Conservation (phyloP, 83 land plant species). For the Thuja plicata region DNA sequence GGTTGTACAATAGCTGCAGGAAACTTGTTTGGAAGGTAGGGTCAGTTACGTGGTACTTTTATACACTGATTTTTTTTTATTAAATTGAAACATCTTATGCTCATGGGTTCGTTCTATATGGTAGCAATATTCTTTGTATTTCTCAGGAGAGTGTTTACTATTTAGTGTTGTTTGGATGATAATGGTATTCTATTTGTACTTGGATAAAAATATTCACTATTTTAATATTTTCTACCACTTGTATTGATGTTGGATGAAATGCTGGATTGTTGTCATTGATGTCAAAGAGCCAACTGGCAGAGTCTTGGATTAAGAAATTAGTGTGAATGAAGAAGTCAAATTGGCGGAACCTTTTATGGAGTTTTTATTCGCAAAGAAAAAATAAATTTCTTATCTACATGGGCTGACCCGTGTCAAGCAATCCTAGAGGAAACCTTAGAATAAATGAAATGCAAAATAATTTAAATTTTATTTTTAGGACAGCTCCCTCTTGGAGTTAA, state of each 20-base stretch:
- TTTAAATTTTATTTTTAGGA: no score
- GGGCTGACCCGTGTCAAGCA: no score
- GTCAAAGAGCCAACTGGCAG: no score
- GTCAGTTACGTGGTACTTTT: background rate
- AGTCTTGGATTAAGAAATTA: no score
- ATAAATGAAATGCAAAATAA: no score
- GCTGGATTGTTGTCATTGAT: no score
- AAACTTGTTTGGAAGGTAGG: constrained; percentile 93
- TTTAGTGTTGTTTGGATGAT: background rate
- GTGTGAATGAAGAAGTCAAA: no score
- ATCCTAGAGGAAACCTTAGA: no score
- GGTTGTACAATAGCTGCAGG: constrained; percentile 92
- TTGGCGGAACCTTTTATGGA: no score
- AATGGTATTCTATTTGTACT: background rate
- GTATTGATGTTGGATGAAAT: background rate
- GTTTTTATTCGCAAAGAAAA: no score
- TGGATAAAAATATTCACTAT: background rate
- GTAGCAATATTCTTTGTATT: background rate
- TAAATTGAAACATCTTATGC: background rate
- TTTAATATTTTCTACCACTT: background rate
- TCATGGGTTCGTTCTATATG: background rate
- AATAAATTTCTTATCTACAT: no score
- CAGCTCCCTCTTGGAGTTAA: no score
- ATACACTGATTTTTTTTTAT: background rate
- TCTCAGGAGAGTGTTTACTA: background rate